Conservation (phyloP, 805 yeast genomes). For the Hanseniaspora vineae region DNA sequence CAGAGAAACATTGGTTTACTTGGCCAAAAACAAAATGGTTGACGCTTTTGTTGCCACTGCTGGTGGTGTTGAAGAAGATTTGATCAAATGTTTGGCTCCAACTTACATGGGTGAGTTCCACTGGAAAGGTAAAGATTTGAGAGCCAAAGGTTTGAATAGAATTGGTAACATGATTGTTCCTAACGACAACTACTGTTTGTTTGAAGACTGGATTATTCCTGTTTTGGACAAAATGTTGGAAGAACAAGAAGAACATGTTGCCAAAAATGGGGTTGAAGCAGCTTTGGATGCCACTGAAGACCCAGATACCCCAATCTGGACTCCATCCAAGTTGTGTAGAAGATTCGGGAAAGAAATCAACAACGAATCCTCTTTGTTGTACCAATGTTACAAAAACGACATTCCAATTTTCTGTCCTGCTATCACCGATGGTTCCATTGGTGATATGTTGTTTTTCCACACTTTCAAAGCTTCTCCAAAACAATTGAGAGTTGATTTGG, state of each 20-base stretch:
- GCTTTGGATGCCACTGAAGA: conserved; percentile 39
- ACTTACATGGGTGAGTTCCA: conserved; percentile 89
- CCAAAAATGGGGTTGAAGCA: conserved; percentile 35
- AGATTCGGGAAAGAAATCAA: conserved; percentile 91
- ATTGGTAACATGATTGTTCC: conserved; percentile 96
- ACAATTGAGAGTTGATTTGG: conserved; percentile 83
- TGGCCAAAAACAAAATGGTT: conserved; percentile 90
- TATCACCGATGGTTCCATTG: conserved; percentile 94
- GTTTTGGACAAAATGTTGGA: conserved; percentile 73
- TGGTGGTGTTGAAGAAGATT: conserved; percentile 96
- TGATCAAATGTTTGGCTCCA: conserved; percentile 92
- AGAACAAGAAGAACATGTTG: conserved; percentile 68
- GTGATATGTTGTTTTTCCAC: conserved; percentile 98
- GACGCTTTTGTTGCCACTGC: conserved; percentile 94
- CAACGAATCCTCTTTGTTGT: conserved; percentile 83
- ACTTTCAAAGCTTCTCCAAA: conserved; percentile 90
- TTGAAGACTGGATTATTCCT: conserved; percentile 98
- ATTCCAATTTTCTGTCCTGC: conserved; percentile 98
- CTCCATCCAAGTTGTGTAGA: conserved; percentile 87
- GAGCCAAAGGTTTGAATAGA: conserved; percentile 95
- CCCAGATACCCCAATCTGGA: conserved; percentile 54
- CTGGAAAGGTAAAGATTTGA: conserved; percentile 63
- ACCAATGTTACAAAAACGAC: conserved; percentile 96
- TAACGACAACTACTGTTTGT: conserved; percentile 92
- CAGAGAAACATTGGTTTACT: conserved; percentile 76